Evolutionary conservation across 129 eudicot species (phyloP), one percentile per base, ranked within the genome.

Genomic region (Smallanthus sonchifolius): DNA sequence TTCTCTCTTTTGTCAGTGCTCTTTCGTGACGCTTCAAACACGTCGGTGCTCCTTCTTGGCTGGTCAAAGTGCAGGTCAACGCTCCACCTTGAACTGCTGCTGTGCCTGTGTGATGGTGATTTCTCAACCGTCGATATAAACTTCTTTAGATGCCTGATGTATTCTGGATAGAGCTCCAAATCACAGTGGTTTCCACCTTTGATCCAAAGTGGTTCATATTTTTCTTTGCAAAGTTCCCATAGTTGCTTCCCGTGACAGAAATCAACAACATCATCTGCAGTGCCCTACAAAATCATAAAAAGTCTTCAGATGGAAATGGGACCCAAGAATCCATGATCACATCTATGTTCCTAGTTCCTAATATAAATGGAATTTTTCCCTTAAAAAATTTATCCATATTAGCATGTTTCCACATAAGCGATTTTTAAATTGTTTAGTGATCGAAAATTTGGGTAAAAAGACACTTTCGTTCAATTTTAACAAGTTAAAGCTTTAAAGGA

Each of bases 151-250:
- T 93, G 98, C 73, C 78, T 86, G 35, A 86, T 84, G 78, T 93
- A 93, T 38, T 93, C 92, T 13, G 98, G 98, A 73, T 86, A 86
- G 4, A 84, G 86, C 81, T 93, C 98, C 32, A 93, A 74, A 70
- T 93, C 86, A 56, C 98, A 90, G 75, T 93, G 98, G 76, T 82
- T 86, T 30, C 98, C 98, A 5, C 98, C 98, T 74, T 83, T 85
- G 10, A 93, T 77, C 98, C 98, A 93, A 32, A 93, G 81, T 2
- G 98, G 98, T 57, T 93, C 98, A 47, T 93, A 90, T 72, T 93
- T 93, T 69, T 90, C 93, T 59, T 90, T 93, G 57, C 96, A 93
- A 38, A 93, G 87, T 37, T 90, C 98, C 92, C 92, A 93, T 0
- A 93, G 92, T 74, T 88, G 96, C 82, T 87, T 90, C 43, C 98